A percentile compares a stretch with the other conserved stretches of the same genome.
These are phyloP conservation scores for Jimgerdemannia lactiflua DNA, from an alignment of 192 early-diverging fungal species.

Conservation along the genomic window DNA sequence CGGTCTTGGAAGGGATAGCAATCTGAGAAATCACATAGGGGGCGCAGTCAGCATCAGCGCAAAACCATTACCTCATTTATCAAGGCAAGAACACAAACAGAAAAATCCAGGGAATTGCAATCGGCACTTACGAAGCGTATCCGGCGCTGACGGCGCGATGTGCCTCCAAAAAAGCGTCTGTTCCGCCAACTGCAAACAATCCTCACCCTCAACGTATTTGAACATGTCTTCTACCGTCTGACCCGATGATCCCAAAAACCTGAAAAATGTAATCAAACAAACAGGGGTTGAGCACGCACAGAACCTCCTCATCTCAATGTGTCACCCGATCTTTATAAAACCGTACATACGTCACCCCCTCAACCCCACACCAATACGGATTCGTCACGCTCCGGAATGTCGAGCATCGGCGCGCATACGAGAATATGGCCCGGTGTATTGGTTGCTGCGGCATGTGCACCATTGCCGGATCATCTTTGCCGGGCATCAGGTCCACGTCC, in stretches of 20 bases:
- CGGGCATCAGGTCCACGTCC: conserved; percentile 80
- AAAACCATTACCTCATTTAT: neutral
- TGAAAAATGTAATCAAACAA: conserved; percentile 16
- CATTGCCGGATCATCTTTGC: conserved; percentile 73
- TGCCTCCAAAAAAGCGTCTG: conserved; percentile 79
- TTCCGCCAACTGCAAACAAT: conserved; percentile 72
- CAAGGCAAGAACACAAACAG: neutral
- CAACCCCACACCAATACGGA: conserved; percentile 72
- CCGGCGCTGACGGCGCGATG: conserved; percentile 90
- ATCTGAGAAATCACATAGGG: conserved; percentile 48
- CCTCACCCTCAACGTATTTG: conserved; percentile 55
- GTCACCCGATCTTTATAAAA: neutral
- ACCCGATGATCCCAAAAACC: conserved; percentile 77
- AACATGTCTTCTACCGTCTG: conserved; percentile 88
- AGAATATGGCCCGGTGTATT: conserved; percentile 70
- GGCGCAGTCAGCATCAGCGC: too few species aligned
- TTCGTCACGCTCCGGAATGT: conserved; percentile 76
- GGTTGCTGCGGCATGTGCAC: conserved; percentile 86
- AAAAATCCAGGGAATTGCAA: too few species aligned
- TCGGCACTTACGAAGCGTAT: conserved; percentile 77
- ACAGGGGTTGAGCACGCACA: neutral
- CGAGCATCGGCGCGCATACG: conserved; percentile 51
- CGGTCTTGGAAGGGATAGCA: conserved; percentile 86
- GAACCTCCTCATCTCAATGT: conserved; percentile 3
- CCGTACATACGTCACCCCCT: conserved; percentile 55